A percentile compares a stretch with the other conserved stretches of the same genome.
Conservation (phyloP, 805 yeast genomes). For the Candida methanosorbosa region DNA sequence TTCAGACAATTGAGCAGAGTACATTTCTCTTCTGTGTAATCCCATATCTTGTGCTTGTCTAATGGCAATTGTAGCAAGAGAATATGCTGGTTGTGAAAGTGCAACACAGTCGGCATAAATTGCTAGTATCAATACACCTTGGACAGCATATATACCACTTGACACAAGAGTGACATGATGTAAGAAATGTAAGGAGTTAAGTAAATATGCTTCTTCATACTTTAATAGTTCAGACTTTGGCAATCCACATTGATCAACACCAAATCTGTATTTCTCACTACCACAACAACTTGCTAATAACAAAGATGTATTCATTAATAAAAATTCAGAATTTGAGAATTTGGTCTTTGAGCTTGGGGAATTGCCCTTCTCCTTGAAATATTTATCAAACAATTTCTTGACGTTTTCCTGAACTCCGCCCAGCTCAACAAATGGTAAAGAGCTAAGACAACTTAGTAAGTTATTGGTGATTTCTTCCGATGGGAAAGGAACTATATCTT, state of each 20-base stretch:
- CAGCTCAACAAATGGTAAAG: too few relatives aligned
- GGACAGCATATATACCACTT: conserved; percentile 43
- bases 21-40: conserved; percentile 40
- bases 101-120: conserved; percentile 25
- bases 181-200: conserved; percentile 42
- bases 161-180: conserved; percentile 39
- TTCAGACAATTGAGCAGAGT: conserved; percentile 23
- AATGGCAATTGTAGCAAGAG: conserved; percentile 36
- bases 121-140: conserved; percentile 41
- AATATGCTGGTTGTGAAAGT: conserved; percentile 30
- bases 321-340: conserved; percentile 22
- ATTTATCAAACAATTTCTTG: conserved; percentile 7
- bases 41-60: conserved; percentile 52
- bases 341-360: conserved; percentile 14
- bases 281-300: conserved; percentile 10
- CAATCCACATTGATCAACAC: conserved; percentile 1
- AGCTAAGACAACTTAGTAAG: too few relatives aligned
- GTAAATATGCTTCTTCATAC: conserved; percentile 22
- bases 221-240: conserved; percentile 13
- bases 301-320: conserved; percentile 22
- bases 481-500: conserved; percentile 23
- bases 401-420: not conserved
- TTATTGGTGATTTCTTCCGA: conserved; percentile 8
- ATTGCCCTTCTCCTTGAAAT: conserved; percentile 17
- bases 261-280: conserved; percentile 3